Evolutionary conservation across 2,329 filamentous ascomycete genomes (phyloP), one percentile per base, ranked within the genome.

Genomic region (Fusarium sp.): DNA sequence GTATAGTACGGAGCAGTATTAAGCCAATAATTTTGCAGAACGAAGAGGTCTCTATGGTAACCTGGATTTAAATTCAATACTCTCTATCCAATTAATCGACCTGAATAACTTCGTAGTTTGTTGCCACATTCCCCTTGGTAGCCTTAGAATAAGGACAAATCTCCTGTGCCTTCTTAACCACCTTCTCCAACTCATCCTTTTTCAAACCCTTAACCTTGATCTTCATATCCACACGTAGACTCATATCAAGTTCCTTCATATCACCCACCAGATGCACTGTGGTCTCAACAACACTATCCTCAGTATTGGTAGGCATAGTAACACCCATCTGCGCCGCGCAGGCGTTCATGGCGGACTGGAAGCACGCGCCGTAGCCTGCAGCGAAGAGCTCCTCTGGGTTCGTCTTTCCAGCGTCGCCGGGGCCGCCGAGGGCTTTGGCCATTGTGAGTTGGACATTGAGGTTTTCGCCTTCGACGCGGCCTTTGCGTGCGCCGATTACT

Each of bases 401-500:
- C 0, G 62, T 65, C 26, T 65, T 65, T 23, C 62, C 62, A n/a
- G 38, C 56, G 29, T 65, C 62, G 9, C 61, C 62, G 0, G 62
- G 61, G 4, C 62, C 62, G 2, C 62, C 62, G 2, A 65, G 54
- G 29, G 61, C 62, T 18, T 65, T 65, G 54, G 62, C 63, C 62
- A 65, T 65, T 15, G 62, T 65, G 10, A 65, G 54, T n/a, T 65
- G 33, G 11, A 65, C 61, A 33, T 65, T 66, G 35, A 65, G 62
- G 12, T 64, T 66, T 11, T 65, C 62, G 3, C 61, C 61, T 18
- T 66, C 53, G 26, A 65, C 37, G 9, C 56, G 62, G 12, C 62
- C 62, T 10, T 65, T 65, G 16, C 62, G 53, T 10, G 62, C 62
- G 8, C 62, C 62, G 26, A 65, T 18, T 12, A 43, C 62, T n/a